Evolutionary conservation across 1,284 basidiomycete genomes (phyloP).

Genomic region (Leccinum laetum): DNA sequence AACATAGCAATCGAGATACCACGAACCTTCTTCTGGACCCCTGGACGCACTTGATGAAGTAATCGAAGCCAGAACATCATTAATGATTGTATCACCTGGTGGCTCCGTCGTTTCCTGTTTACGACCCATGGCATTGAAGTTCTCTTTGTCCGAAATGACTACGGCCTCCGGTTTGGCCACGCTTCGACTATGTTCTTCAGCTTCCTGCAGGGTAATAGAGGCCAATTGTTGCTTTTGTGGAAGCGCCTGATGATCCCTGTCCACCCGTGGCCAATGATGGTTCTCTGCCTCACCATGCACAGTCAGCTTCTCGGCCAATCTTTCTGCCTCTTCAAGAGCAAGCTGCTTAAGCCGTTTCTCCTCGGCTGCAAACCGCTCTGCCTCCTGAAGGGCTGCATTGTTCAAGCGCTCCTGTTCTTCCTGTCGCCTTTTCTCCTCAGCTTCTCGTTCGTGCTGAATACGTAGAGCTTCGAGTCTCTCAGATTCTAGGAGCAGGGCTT

Average conservation of each 20-base stretch:
- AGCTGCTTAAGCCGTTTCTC: slow-evolving; percentile 28
- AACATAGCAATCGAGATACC: slow-evolving; percentile 2
- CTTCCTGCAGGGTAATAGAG: slow-evolving; percentile 20
- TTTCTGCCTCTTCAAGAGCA: slow-evolving; percentile 25
- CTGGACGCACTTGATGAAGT: not conserved
- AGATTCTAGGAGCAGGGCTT: slow-evolving; percentile 36
- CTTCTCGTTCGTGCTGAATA: slow-evolving; percentile 22
- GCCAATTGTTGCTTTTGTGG: slow-evolving; percentile 26
- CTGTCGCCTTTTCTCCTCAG: slow-evolving; percentile 32
- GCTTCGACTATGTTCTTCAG: slow-evolving; percentile 28
- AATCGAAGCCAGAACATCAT: not conserved
- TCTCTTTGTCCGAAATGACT: slow-evolving; percentile 25
- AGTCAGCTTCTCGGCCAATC: slow-evolving; percentile 27
- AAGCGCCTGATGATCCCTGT: slow-evolving; percentile 26
- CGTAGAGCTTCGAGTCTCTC: slow-evolving; percentile 32
- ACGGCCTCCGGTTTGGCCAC: slow-evolving; percentile 27
- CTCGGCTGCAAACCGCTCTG: slow-evolving; percentile 22
- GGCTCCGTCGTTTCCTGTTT: slow-evolving; percentile 19
- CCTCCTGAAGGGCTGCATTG: slow-evolving; percentile 24
- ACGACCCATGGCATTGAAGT: not conserved
- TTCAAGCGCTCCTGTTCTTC: slow-evolving; percentile 31
- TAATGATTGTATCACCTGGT: not conserved
- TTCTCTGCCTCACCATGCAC: slow-evolving; percentile 16
- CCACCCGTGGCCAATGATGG: slow-evolving; percentile 27
- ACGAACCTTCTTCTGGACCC: slow-evolving; percentile 27